Evolutionary conservation across 2,329 filamentous ascomycete genomes (phyloP).

Genomic region (Capronia epimyces): DNA sequence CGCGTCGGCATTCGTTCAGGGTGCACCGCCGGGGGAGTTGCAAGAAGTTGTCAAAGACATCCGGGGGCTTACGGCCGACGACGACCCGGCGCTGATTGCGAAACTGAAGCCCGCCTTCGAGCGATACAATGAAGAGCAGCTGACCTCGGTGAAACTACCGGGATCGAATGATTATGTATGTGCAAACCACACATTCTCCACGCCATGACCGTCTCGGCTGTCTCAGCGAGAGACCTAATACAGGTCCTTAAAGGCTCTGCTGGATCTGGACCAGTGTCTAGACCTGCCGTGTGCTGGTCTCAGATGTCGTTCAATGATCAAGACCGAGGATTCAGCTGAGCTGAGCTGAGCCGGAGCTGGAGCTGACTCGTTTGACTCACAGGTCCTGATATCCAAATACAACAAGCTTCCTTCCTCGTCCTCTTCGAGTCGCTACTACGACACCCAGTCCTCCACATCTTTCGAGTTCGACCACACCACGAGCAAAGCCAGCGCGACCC

Average conservation of each 20-base stretch:
- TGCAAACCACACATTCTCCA: too few species aligned
- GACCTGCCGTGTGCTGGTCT: too few species aligned
- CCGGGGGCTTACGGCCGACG: conserved; percentile 71
- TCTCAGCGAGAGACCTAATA: too few species aligned
- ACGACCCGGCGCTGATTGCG: conserved; percentile 57
- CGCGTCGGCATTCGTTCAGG: conserved; percentile 82
- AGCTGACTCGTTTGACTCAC: neutral
- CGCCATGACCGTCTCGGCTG: neutral
- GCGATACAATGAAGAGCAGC: conserved; percentile 95
- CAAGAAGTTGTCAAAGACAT: conserved; percentile 82
- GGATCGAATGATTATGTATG: conserved; percentile 72
- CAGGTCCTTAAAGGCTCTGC: too few species aligned
- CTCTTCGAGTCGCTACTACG: conserved; percentile 73
- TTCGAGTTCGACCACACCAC: conserved; percentile 82
- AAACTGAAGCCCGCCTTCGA: conserved; percentile 78
- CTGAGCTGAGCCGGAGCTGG: too few species aligned
- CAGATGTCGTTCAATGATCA: too few species aligned
- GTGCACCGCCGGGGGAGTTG: conserved; percentile 93
- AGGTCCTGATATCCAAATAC: conserved; percentile 77
- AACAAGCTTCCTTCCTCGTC: conserved; percentile 61
- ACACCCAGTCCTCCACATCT: conserved; percentile 78
- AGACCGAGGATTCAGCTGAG: too few species aligned
- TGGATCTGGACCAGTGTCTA: neutral
- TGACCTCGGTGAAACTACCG: conserved; percentile 81
- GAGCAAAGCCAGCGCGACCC: conserved; percentile 77